These are phyloP conservation scores for Arctostaphylos glauca DNA, from an alignment of 148 eudicot genomes.

Conservation along the genomic window DNA sequence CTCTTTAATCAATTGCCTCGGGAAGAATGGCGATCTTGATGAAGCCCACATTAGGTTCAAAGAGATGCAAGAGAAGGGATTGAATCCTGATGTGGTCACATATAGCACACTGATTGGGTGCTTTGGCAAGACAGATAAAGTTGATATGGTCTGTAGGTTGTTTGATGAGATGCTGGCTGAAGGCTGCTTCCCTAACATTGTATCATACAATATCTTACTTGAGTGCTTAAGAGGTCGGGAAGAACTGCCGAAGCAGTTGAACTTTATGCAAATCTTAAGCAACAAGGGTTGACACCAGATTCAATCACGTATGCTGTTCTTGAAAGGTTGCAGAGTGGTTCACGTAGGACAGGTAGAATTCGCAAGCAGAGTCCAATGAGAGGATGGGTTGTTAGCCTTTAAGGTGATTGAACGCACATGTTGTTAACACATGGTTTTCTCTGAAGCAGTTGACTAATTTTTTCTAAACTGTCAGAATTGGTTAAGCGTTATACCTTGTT, in stretches of 20 bases:
- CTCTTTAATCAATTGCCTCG: slow-evolving; percentile 82
- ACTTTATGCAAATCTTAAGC: slow-evolving; percentile 75
- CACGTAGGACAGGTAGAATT: slow-evolving; percentile 40
- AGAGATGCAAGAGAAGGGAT: slow-evolving; percentile 92
- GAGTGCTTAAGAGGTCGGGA: slow-evolving; percentile 78
- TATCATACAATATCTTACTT: slow-evolving; percentile 81
- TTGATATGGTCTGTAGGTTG: slow-evolving; percentile 82
- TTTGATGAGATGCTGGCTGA: slow-evolving; percentile 80
- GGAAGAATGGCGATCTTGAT: slow-evolving; percentile 86
- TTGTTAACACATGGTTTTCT: background rate
- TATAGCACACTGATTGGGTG: slow-evolving; percentile 93
- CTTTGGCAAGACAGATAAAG: slow-evolving; percentile 86
- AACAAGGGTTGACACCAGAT: slow-evolving; percentile 84
- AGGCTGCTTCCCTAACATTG: slow-evolving; percentile 89
- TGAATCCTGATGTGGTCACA: slow-evolving; percentile 85
- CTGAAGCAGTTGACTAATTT: background rate
- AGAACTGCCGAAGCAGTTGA: slow-evolving; percentile 91
- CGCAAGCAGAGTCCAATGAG: slow-evolving; percentile 80
- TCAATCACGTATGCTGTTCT: slow-evolving; percentile 72
- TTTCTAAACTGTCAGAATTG: too few relatives aligned
- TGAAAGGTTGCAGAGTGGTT: slow-evolving; percentile 81
- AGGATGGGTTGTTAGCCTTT: slow-evolving; percentile 93
- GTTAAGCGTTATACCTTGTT: background rate
- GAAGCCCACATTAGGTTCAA: slow-evolving; percentile 93
- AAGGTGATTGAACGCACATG: slow-evolving; percentile 36